Evolutionary conservation across 2,329 filamentous ascomycete genomes (phyloP), one percentile per base, ranked within the genome.

Genomic region (Colletotrichum graminicola): DNA sequence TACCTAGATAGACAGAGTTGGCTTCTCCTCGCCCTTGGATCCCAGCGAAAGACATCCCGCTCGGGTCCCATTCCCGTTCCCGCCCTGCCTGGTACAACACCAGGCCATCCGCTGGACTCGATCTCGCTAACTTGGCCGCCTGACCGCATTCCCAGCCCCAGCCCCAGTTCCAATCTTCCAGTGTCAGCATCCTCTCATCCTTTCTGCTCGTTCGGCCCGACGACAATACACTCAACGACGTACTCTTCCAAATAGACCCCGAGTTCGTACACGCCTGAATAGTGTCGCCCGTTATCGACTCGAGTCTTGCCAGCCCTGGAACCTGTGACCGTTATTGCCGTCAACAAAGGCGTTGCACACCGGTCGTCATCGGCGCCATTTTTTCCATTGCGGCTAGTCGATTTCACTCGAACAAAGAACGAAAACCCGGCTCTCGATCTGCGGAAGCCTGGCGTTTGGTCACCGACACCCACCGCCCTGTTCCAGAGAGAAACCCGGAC

Each of bases 61-160:
- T 60, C 65, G 59, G 59, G 65, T 71, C 29, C 59, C 59, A 71
- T 57, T 68, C 68, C 68, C 64, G 68, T 43, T 71, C 65, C 65
- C 65, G 64, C 65, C 68, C 65, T 71, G 65, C 68, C 65, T 71
- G 65, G 59, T 68, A 68, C 65, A 68, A 68, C 68, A 63, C 68
- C 60, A 68, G 3, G 12, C 47, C 64, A 56, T 41, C 62, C 57
- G 61, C 43, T 59, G 65, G 65, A 67, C 65, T 47, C 36, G 65
- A 63, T 32, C 68, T 68, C 36, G 56, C 68, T 54, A 36, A 52
- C 49, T 54, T 32, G 60, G 59, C 54, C 34, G 65, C 59, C 68
- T 70, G 62, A 70, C 67, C 67, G 67, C 63, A 67, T 70, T 61
- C 62, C 52, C 66, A 56, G 43, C 55, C 65, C 39, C 57, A 62